A percentile compares a stretch with the other conserved stretches of the same genome.
Conservation (phyloP, 306 rosid genomes). For the Oemleria cerasiformis region DNA sequence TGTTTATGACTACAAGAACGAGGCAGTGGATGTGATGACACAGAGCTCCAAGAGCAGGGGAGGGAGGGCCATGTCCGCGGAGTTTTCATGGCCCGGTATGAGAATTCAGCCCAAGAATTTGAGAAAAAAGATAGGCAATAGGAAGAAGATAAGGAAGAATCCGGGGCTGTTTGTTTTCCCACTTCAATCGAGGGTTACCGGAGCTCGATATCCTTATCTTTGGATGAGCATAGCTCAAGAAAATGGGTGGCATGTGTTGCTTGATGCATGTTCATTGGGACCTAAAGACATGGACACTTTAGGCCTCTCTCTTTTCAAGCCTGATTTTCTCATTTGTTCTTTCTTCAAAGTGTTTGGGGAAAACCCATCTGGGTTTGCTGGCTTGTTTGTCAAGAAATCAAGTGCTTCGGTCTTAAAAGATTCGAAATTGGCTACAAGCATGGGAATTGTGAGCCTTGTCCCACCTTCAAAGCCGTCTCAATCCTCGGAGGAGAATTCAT, state of each 20-base stretch:
- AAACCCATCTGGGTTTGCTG: constrained; percentile 78
- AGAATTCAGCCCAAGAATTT: constrained; percentile 41
- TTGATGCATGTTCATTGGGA: constrained; percentile 69
- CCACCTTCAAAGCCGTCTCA: constrained; percentile 31
- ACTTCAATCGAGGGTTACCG: constrained; percentile 70
- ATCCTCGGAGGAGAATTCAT: constrained; percentile 8
- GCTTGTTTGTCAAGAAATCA: constrained; percentile 79
- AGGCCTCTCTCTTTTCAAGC: constrained; percentile 75
- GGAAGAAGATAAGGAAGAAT: constrained; percentile 34
- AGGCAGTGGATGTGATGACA: constrained; percentile 61
- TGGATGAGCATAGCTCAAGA: constrained; percentile 86
- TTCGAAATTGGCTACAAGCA: constrained; percentile 35
- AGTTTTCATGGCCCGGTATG: constrained; percentile 62
- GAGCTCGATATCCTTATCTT: constrained; percentile 65
- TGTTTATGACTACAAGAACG: constrained; percentile 64
- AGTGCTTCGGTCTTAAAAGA: constrained; percentile 41
- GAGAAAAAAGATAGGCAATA: constrained; percentile 38
- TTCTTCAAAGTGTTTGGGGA: constrained; percentile 73
- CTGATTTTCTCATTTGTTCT: constrained; percentile 74
- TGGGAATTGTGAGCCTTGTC: constrained; percentile 63
- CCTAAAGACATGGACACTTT: constrained; percentile 78
- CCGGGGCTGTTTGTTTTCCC: constrained; percentile 77
- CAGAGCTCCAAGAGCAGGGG: constrained; percentile 61
- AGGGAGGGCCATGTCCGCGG: constrained; percentile 49
- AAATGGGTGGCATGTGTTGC: constrained; percentile 77